A percentile compares a stretch with the other conserved stretches of the same genome.
phyloP scores from a whole-genome alignment of 176 grass and related monocot species.

The Raddia distichophylla region DNA sequence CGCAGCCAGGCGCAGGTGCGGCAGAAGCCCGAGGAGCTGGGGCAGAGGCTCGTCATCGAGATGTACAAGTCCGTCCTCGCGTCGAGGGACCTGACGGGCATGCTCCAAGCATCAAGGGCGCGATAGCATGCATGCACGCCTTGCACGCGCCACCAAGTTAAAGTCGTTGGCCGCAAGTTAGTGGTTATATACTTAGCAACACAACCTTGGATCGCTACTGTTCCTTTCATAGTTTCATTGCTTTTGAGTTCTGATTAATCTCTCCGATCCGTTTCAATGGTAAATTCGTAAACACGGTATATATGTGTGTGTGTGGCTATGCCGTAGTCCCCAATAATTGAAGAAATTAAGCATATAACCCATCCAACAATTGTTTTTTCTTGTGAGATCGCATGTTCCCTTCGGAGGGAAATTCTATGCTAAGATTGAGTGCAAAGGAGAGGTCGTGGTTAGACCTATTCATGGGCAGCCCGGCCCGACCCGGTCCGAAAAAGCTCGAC shows the following conservation, averaged over 20 bases:
- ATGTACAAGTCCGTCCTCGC: constrained; percentile 75
- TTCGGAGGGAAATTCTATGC: neutral
- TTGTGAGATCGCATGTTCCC: neutral
- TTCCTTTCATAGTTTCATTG: neutral
- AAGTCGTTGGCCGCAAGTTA: neutral
- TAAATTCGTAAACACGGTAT: neutral
- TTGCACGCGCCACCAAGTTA: too few relatives aligned
- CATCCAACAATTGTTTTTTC: neutral
- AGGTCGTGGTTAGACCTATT: too few relatives aligned
- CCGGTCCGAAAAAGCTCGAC: too few relatives aligned
- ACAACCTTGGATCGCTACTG: neutral
- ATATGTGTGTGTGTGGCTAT: neutral
- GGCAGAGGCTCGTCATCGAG: constrained; percentile 65
- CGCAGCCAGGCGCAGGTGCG: constrained; percentile 36
- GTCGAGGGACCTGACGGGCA: constrained; percentile 52
- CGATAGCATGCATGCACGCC: constrained; percentile 19
- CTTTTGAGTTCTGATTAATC: neutral
- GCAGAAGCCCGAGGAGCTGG: constrained; percentile 48
- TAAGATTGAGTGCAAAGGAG: neutral
- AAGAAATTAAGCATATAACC: neutral
- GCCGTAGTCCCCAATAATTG: neutral
- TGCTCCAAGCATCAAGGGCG: constrained; percentile 40
- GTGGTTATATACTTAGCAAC: too few relatives aligned
- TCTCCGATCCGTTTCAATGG: neutral
- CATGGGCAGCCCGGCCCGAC: too few relatives aligned